Evolutionary conservation across 345 rosid species (phyloP), one percentile per base, ranked within the genome.

Genomic region (Eucalyptus melliodora): DNA sequence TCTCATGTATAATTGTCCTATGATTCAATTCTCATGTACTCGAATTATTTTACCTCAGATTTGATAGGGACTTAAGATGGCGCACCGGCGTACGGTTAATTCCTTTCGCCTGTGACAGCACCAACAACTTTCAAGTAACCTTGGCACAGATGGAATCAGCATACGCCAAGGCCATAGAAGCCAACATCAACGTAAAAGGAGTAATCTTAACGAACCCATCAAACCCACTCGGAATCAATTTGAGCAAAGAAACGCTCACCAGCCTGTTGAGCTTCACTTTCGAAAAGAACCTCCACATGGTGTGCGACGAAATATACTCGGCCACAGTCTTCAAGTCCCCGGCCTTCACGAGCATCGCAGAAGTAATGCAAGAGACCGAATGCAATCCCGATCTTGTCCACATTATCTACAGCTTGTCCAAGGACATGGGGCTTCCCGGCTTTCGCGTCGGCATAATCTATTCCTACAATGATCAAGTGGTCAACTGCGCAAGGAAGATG

Each of bases 401-500:
- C 92, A 92, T 97, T 44, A 91, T 95, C 7, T 97, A 96, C 89
- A 97, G 99, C 90, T 92, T 97, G 87, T 97, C 99, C 17, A 97
- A 97, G 91, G 99, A 97, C 92, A 93, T 97, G 96, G 99, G 99
- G 1, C 89, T 97, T 30, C 99, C 98, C 1, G 99, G 99, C 45
- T 93, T 97, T 23, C 91, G 97, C 86, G 98, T 97, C 2, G 99
- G 99, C 31, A 94, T 96, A 6, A 92, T 97, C 42, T 97, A 96
- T 86, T 97, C 98, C 1, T 96, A 94, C 91, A 97, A 97, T 49
- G 98, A 97, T 31, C 82, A 16, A 0, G 98, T 97, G 9, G 96
- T 94, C 30, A 69, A 86, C n/a, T 93, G 96, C 37, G 97, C 94
- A 16, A 93, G 96, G 3, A 96, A 93, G 90, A 97, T 97, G 98